These are phyloP conservation scores for Aureobasidium uvarum DNA, from an alignment of 2,329 filamentous ascomycete genomes.

Conservation along the genomic window DNA sequence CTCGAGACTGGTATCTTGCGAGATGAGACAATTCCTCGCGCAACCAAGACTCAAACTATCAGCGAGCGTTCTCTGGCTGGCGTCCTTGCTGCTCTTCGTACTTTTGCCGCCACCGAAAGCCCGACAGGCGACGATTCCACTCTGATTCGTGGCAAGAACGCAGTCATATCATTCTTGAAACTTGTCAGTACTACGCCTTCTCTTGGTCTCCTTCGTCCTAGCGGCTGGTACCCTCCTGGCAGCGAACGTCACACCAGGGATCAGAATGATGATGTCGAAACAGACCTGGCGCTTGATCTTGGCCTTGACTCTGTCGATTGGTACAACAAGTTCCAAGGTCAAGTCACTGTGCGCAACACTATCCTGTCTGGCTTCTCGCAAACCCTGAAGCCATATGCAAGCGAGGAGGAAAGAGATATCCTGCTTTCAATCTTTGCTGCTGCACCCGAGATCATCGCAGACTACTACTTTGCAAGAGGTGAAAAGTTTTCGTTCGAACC, in stretches of 20 bases:
- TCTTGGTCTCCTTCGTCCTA: constrained; percentile 71
- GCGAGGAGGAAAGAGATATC: constrained; percentile 75
- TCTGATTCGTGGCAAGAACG: constrained; percentile 28
- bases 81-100: constrained; percentile 69
- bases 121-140: constrained; percentile 25
- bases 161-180: constrained; percentile 72
- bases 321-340: constrained; percentile 55
- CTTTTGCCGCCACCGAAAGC: constrained; percentile 24
- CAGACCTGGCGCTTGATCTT: constrained; percentile 61
- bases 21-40: constrained; percentile 70
- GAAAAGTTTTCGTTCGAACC: constrained; percentile 78
- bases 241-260: constrained; percentile 48
- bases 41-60: constrained; percentile 72
- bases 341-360: constrained; percentile 74
- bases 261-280: constrained; percentile 40
- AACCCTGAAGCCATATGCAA: constrained; percentile 78
- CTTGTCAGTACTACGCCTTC: constrained; percentile 70
- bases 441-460: constrained; percentile 81
- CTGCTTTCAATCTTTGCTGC: constrained; percentile 74
- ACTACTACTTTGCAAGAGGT: constrained; percentile 69
- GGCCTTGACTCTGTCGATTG: constrained; percentile 67
- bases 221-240: constrained; percentile 79
- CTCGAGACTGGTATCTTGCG: constrained; percentile 69
- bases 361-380: constrained; percentile 76
- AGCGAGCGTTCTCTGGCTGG: constrained; percentile 70